These are phyloP conservation scores for Xylariaceae sp. DNA, from an alignment of 2,329 filamentous ascomycete genomes.

Conservation along the genomic window DNA sequence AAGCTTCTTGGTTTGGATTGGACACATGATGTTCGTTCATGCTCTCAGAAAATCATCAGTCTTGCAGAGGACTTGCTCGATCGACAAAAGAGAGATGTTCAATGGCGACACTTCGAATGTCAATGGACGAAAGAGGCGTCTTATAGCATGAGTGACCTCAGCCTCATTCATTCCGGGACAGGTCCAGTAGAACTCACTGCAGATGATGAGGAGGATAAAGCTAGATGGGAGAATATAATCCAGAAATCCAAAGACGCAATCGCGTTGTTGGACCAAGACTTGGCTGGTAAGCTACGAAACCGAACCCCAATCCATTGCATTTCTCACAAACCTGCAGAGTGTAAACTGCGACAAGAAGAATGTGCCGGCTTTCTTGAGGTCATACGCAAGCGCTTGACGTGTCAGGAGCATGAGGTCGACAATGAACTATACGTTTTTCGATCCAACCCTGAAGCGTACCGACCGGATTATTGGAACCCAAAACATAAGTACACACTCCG, in stretches of 20 bases:
- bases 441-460: conserved; percentile 17
- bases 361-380: conserved; percentile 16
- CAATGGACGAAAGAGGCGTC: conserved; percentile 12
- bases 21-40: conserved; percentile 21
- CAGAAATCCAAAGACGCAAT: conserved; percentile 29
- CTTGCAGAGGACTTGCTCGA: conserved; percentile 17
- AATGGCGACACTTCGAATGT: conserved; percentile 22
- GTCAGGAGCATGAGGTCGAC: conserved; percentile 25
- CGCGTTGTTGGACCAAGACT: conserved; percentile 26
- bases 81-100: conserved; percentile 19
- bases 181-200: conserved; percentile 34
- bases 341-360: conserved; percentile 11
- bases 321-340: conserved; percentile 18
- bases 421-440: conserved; percentile 25
- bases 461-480: conserved; percentile 34
- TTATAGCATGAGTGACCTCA: conserved; percentile 25
- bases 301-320: background rate
- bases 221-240: conserved; percentile 31
- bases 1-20: conserved; percentile 16
- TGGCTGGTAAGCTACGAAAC: conserved; percentile 35
- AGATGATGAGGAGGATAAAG: conserved; percentile 26
- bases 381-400: conserved; percentile 26
- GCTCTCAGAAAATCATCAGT: conserved; percentile 20
- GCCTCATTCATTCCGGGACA: conserved; percentile 33
- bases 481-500: conserved; percentile 44